Evolutionary conservation across 2,329 filamentous ascomycete species (phyloP).

Genomic region (Colletotrichum plurivorum): DNA sequence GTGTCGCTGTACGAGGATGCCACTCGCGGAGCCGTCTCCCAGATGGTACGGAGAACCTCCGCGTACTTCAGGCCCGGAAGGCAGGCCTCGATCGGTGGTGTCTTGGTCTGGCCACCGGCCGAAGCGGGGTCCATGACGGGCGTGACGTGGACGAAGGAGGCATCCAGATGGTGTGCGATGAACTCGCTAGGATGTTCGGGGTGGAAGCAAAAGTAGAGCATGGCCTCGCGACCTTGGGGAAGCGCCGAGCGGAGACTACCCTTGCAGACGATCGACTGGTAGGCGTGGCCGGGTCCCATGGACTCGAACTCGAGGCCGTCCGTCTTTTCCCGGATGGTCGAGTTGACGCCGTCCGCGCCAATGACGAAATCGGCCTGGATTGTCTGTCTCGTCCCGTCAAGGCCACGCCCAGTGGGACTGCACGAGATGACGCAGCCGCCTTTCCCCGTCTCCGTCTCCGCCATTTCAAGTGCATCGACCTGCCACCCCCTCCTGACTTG

Average conservation of each 20-base stretch:
- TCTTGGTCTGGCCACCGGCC: conserved; percentile 8
- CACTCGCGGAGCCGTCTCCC: conserved; percentile 30
- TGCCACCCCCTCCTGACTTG: conserved; percentile 30
- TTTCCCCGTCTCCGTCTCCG: neutral
- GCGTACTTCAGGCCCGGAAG: conserved; percentile 28
- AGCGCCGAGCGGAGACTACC: conserved; percentile 32
- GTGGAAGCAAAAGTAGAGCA: conserved; percentile 37
- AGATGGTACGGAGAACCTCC: conserved; percentile 26
- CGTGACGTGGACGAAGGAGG: conserved; percentile 30
- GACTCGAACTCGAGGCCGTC: conserved; percentile 25
- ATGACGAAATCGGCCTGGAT: conserved; percentile 31
- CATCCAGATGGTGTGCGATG: conserved; percentile 27
- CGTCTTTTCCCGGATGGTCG: conserved; percentile 24
- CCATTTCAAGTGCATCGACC: conserved; percentile 17
- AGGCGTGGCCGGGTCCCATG: conserved; percentile 23
- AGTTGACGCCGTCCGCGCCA: conserved; percentile 31
- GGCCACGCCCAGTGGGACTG: neutral
- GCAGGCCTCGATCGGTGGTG: conserved; percentile 31
- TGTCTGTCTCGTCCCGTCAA: neutral
- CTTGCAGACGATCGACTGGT: conserved; percentile 30
- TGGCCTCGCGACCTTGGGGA: conserved; percentile 26
- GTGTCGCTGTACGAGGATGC: conserved; percentile 22
- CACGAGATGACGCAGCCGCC: conserved; percentile 31
- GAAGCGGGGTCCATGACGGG: conserved; percentile 23
- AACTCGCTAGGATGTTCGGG: conserved; percentile 33